Evolutionary conservation across 345 rosid species (phyloP).

Genomic region (Hypericum perforatum): DNA sequence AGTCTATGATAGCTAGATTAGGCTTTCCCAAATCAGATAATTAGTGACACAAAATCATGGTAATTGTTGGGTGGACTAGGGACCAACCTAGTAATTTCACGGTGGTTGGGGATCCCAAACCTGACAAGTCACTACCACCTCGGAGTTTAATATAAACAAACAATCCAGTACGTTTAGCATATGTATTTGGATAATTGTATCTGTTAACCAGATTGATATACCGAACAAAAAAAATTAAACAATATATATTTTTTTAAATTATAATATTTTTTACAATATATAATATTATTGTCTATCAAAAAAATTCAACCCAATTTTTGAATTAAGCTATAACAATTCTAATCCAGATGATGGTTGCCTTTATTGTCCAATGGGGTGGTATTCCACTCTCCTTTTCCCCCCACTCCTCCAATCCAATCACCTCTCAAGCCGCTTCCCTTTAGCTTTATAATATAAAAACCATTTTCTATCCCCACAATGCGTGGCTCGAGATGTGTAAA

Average conservation of each 20-base stretch:
- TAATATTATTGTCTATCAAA: too few relatives aligned
- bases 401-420: constrained; percentile 16
- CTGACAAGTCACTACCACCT: constrained; percentile 19
- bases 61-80: constrained; percentile 6
- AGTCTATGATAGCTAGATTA: constrained; percentile 3
- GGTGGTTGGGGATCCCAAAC: constrained; percentile 34
- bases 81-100: constrained; percentile 5
- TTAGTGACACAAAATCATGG: constrained; percentile 15
- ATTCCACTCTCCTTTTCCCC: constrained; percentile 9
- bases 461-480: constrained; percentile 13
- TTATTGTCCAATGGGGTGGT: constrained; percentile 44
- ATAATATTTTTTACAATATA: too few relatives aligned
- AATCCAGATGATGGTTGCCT: constrained; percentile 13
- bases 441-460: constrained; percentile 4
- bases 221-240: too few relatives aligned
- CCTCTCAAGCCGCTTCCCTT: background rate
- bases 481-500: constrained; percentile 46
- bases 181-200: too few relatives aligned
- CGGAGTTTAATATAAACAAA: constrained; percentile 22
- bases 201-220: too few relatives aligned
- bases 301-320: too few relatives aligned
- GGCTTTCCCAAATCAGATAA: constrained; percentile 27
- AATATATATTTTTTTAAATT: too few relatives aligned
- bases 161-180: constrained; percentile 8
- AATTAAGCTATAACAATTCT: too few relatives aligned